A percentile compares a stretch with the other conserved stretches of the same genome.
phyloP scores from a whole-genome alignment of 257 asterid species.

The Salvia miltiorrhiza region DNA sequence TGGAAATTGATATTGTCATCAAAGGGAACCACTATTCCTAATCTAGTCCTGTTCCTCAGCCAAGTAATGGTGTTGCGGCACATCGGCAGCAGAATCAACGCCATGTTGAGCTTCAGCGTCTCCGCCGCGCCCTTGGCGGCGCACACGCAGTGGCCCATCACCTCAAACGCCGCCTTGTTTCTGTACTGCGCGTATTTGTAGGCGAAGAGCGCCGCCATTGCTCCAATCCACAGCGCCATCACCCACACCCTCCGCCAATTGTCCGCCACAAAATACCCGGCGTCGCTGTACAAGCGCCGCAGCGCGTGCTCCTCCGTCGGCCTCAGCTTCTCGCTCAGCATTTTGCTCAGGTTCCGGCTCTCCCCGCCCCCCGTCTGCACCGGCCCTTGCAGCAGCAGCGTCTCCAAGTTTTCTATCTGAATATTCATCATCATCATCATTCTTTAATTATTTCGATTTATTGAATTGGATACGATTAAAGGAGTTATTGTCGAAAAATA shows the following conservation, averaged over 20 bases:
- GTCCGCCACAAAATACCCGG: conserved; percentile 48
- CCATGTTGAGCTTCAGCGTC: conserved; percentile 90
- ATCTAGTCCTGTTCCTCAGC: conserved; percentile 68
- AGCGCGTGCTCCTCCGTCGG: conserved; percentile 44
- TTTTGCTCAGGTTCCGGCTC: conserved; percentile 56
- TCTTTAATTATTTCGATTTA: too few relatives aligned
- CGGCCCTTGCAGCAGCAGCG: conserved; percentile 64
- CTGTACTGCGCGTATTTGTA: conserved; percentile 61
- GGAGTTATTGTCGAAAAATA: too few relatives aligned
- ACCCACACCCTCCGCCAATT: conserved; percentile 87
- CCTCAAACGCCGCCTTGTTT: conserved; percentile 40
- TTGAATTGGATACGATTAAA: too few relatives aligned
- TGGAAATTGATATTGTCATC: conserved; percentile 88
- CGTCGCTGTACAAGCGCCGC: conserved; percentile 42
- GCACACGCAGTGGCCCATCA: conserved; percentile 78
- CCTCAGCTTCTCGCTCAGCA: conserved; percentile 72
- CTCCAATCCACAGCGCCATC: conserved; percentile 58
- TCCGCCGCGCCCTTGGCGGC: conserved; percentile 88
- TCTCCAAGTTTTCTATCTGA: conserved; percentile 71
- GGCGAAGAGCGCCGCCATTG: conserved; percentile 64
- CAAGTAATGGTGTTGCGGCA: conserved; percentile 85
- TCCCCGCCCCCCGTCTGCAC: conserved; percentile 37
- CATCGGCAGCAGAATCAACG: conserved; percentile 67
- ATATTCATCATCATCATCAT: background rate
- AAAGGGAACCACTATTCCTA: conserved; percentile 69